Evolutionary conservation across 169 alveolate genomes (phyloP), one percentile per base, ranked within the genome.

Genomic region (Plasmodium gallinaceum): DNA sequence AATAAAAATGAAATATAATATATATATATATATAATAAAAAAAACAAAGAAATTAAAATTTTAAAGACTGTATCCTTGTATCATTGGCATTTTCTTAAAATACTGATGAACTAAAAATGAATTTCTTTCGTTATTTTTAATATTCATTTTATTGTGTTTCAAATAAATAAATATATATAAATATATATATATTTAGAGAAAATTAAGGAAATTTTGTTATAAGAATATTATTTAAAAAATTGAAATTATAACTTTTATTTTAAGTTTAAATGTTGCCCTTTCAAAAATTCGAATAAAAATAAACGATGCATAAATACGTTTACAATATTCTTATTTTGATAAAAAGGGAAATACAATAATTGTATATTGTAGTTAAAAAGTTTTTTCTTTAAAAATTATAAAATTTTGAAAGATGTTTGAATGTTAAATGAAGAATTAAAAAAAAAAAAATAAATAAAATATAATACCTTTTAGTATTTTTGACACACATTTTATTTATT

Each of bases 121-220:
- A 43, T 37, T 58, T 8, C 69, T 65, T 64, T 37, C 46, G 48
- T 54, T 48, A 64, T 78, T 78, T 78, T 78, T 65, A 78, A 66
- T 58, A 43, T 64, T 78, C 51, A 72, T 48, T 37, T 42, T 75
- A 51, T 42, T 70, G 32, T 46, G 24, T 78, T 46, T 62, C 45
- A 64, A 52, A 51, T 65, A 43, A 26, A 48, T 57, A 43, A 45
- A 43, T 78, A 78, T 51, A 39, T 78, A 12, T 60, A 52, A 64
- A 78, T 45, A 51, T 26, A 18, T 48, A 69, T 69, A 42, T 69
- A 69, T 69, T 16, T 52, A 78, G 76, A 78, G 45, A 64, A 78
- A 39, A 24, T 26, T 65, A 78, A 64, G 74, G 48, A 78, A 78
- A 32, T 26, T 64, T 78, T 65, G 39, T 60, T 48, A 52, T 64